These are phyloP conservation scores for Plenodomus biglobosus DNA, from an alignment of 2,329 filamentous ascomycete species.

Conservation along the genomic window DNA sequence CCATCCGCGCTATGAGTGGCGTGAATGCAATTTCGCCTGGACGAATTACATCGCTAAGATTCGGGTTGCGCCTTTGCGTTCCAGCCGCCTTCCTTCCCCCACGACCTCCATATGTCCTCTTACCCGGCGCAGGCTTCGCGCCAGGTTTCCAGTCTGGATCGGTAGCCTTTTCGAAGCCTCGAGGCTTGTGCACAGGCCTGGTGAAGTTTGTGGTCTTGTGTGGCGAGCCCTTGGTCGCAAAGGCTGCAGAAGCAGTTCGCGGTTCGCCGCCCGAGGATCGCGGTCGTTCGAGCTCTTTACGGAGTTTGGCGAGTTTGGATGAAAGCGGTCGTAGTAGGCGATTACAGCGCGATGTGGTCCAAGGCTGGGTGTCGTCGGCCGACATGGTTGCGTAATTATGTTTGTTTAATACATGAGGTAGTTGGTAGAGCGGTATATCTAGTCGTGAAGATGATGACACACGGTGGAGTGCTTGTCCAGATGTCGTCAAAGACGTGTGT, in stretches of 20 bases:
- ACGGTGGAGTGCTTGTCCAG: conserved; percentile 1
- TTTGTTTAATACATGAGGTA: conserved; percentile 16
- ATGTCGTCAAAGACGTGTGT: not conserved
- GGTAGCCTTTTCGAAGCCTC: conserved; percentile 35
- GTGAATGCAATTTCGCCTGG: conserved; percentile 42
- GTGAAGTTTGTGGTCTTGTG: conserved; percentile 32
- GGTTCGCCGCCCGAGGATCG: conserved; percentile 21
- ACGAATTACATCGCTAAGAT: conserved; percentile 11
- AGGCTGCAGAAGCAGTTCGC: conserved; percentile 24
- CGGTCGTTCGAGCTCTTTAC: conserved; percentile 36
- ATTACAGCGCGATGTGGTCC: conserved; percentile 49
- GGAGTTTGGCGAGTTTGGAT: conserved; percentile 45
- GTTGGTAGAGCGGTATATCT: conserved; percentile 11
- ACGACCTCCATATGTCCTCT: conserved; percentile 40
- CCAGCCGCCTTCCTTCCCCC: conserved; percentile 18
- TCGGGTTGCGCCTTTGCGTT: conserved; percentile 2
- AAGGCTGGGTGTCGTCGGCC: conserved; percentile 39
- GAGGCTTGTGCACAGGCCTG: conserved; percentile 30
- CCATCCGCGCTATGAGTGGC: conserved; percentile 37
- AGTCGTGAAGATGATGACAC: conserved; percentile 5
- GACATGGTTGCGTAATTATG: conserved; percentile 31
- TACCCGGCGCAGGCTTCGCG: conserved; percentile 22
- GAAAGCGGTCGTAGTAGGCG: conserved; percentile 47
- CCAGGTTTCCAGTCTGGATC: conserved; percentile 44
- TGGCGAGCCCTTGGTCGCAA: conserved; percentile 29